Conservation (phyloP, 805 yeast genomes). For the Pichia cephalocereana region DNA sequence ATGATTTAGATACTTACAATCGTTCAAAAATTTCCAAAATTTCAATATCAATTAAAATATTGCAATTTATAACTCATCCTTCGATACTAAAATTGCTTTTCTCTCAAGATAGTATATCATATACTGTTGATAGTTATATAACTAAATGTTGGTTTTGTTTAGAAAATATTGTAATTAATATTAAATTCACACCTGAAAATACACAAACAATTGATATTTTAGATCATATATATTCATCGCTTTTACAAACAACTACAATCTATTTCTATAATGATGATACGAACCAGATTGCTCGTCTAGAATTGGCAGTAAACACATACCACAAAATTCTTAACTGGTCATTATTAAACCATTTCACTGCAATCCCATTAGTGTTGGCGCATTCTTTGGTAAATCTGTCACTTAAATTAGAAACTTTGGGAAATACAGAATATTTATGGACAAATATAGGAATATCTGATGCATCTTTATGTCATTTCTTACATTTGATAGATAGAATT, state of each 20-base stretch:
- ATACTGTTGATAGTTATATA: conserved; percentile 18
- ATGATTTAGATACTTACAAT: background rate
- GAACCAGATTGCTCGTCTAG: conserved; percentile 12
- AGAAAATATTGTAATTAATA: conserved; percentile 22
- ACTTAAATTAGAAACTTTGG: conserved; percentile 10
- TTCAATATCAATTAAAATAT: conserved; percentile 18
- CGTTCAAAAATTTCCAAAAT: conserved; percentile 17
- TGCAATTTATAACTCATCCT: conserved; percentile 20
- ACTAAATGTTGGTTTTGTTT: conserved; percentile 26
- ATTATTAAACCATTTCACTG: conserved; percentile 16
- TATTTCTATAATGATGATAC: conserved; percentile 14
- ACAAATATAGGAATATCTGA: conserved; percentile 13
- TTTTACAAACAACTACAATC: conserved; percentile 16
- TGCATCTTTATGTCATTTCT: background rate
- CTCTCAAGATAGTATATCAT: conserved; percentile 14
- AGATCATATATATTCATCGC: conserved; percentile 21
- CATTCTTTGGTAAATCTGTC: conserved; percentile 20
- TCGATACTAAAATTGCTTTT: conserved; percentile 14
- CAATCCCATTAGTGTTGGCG: conserved; percentile 20
- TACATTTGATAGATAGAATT: background rate
- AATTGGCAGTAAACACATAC: conserved; percentile 14
- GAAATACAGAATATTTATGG: conserved; percentile 17
- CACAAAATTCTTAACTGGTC: conserved; percentile 24
- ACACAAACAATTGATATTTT: conserved; percentile 10
- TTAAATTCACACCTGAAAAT: conserved; percentile 13